Evolutionary conservation across 352 stramenopile genomes (phyloP).

Genomic region (Pythium chondricola): DNA sequence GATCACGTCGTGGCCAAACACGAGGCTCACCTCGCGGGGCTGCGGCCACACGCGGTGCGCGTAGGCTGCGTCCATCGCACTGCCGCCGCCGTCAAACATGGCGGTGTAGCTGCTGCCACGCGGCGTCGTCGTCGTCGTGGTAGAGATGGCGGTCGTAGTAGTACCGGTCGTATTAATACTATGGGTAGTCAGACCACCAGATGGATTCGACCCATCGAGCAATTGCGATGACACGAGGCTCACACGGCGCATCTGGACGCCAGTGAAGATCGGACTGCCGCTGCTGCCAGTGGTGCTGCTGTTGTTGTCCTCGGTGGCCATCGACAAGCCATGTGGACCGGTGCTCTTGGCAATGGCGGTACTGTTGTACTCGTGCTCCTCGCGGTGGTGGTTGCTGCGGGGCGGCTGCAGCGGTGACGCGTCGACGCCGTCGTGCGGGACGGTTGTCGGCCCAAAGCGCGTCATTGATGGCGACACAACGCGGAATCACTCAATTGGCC

Average conservation of each 20-base stretch:
- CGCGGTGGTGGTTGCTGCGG: neutral
- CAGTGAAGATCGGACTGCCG: too few species aligned
- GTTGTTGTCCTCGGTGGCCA: too few species aligned
- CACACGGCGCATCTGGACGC: too few species aligned
- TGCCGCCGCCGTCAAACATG: conserved; percentile 5
- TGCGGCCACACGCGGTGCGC: conserved; percentile 14
- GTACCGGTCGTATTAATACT: neutral
- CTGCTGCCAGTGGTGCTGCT: too few species aligned
- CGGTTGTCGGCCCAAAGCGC: conserved; percentile 13
- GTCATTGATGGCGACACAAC: conserved; percentile 5
- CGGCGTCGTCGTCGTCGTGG: neutral
- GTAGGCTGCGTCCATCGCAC: conserved; percentile 10
- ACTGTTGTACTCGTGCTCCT: neutral
- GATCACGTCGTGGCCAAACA: conserved; percentile 68
- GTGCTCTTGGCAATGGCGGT: too few species aligned
- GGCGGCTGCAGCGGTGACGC: conserved; percentile 3
- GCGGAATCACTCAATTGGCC: neutral
- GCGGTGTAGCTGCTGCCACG: conserved; percentile 5
- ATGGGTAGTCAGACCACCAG: too few species aligned
- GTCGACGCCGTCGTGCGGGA: neutral
- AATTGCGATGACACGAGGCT: too few species aligned
- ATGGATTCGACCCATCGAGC: too few species aligned
- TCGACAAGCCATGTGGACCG: too few species aligned
- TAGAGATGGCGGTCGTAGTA: neutral
- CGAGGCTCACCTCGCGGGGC: conserved; percentile 26